A percentile compares a stretch with the other conserved stretches of the same genome.
Conservation (phyloP, 2,329 filamentous ascomycete genomes). For the Zalaria sp. region DNA sequence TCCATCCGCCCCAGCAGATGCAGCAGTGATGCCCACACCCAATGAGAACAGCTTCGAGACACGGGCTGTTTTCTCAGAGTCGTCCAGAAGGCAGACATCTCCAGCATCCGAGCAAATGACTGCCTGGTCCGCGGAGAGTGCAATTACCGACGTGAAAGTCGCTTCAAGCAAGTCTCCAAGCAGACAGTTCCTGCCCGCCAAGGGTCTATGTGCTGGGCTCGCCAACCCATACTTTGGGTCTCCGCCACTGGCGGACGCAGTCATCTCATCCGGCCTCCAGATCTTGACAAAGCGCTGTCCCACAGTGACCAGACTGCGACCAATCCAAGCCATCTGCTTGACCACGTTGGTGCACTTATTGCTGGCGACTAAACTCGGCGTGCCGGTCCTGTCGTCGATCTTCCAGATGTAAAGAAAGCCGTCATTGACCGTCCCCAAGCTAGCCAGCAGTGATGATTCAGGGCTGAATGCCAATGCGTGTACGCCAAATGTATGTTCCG, state of each 20-base stretch:
- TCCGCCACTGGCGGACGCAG: constrained; percentile 7
- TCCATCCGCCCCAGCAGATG: background rate
- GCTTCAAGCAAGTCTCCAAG: constrained; percentile 69
- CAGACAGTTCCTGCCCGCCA: constrained; percentile 71
- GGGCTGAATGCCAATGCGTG: constrained; percentile 79
- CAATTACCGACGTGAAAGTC: constrained; percentile 66
- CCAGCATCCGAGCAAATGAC: constrained; percentile 79
- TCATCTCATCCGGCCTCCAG: constrained; percentile 61
- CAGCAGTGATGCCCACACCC: background rate
- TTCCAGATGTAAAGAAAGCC: constrained; percentile 88
- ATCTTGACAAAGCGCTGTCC: constrained; percentile 87
- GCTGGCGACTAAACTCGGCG: constrained; percentile 64
- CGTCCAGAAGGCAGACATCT: constrained; percentile 78
- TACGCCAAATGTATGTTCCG: constrained; percentile 83
- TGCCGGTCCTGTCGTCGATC: constrained; percentile 68
- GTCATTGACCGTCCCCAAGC: constrained; percentile 78
- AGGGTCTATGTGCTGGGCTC: constrained; percentile 45
- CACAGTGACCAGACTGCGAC: constrained; percentile 66
- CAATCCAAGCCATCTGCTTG: constrained; percentile 82
- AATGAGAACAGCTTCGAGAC: background rate
- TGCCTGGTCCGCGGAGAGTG: constrained; percentile 58
- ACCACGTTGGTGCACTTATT: constrained; percentile 88
- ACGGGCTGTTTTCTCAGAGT: constrained; percentile 61
- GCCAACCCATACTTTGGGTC: constrained; percentile 3
- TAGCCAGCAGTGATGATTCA: constrained; percentile 75